Evolutionary conservation across 192 early-diverging fungal genomes (phyloP).

Genomic region (Backusella liffmaniae): DNA sequence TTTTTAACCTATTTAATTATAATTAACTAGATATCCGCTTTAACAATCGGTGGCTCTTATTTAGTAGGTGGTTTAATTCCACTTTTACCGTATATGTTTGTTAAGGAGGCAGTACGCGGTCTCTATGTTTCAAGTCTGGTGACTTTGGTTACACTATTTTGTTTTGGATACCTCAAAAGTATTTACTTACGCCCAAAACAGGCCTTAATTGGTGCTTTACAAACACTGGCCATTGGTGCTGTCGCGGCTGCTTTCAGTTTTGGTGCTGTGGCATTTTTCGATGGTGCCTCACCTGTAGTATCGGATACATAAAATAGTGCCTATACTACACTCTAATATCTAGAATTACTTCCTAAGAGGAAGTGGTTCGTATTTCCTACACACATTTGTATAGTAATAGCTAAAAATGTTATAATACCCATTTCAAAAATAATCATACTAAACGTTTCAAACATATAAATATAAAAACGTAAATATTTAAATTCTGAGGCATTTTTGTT

Average conservation of each 20-base stretch:
- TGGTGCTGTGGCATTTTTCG: conserved; percentile 22
- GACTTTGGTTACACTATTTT: conserved; percentile 49
- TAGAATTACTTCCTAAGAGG: not conserved
- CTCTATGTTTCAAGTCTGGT: conserved; percentile 43
- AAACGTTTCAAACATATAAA: not conserved
- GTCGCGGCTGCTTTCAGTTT: conserved; percentile 39
- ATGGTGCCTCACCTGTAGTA: not conserved
- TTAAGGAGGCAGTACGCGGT: conserved; percentile 33
- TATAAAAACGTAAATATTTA: not conserved
- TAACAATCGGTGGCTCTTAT: conserved; percentile 58
- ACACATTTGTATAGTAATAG: not conserved
- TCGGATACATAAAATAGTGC: not conserved
- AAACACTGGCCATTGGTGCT: conserved; percentile 42
- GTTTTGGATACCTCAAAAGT: conserved; percentile 50
- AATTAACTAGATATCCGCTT: conserved; percentile 42
- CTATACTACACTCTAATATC: not conserved
- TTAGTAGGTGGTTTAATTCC: conserved; percentile 61
- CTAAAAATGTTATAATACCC: conserved; percentile 3
- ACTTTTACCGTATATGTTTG: conserved; percentile 53
- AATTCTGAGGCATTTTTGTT: not conserved
- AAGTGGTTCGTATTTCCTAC: not conserved
- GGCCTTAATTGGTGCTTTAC: conserved; percentile 35
- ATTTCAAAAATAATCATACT: not conserved
- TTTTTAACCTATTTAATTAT: not conserved
- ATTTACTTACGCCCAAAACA: conserved; percentile 33